Conservation (phyloP, 352 stramenopile genomes). For the Pythium periplocum region DNA sequence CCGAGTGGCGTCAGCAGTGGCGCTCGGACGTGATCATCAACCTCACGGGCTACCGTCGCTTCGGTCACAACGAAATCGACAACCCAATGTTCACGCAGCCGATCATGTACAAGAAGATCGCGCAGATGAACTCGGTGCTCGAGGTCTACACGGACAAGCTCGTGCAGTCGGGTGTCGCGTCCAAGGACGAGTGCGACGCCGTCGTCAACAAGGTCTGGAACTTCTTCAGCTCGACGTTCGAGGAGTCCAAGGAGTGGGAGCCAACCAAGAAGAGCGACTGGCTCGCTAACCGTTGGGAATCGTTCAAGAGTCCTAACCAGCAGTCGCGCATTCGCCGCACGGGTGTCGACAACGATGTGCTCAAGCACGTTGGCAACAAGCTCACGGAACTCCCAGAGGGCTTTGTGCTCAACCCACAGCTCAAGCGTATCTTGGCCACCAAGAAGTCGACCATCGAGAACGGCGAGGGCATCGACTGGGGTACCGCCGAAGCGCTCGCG, state of each 20-base stretch:
- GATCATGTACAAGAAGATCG: constrained; percentile 84
- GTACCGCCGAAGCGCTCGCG: constrained; percentile 82
- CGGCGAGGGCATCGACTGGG: constrained; percentile 77
- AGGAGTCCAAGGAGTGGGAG: constrained; percentile 81
- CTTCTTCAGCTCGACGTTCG: constrained; percentile 58
- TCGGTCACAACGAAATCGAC: constrained; percentile 89
- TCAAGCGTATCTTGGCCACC: constrained; percentile 65
- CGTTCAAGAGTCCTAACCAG: constrained; percentile 96
- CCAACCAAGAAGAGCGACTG: constrained; percentile 89
- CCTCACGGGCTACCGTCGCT: constrained; percentile 73
- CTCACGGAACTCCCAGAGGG: constrained; percentile 76
- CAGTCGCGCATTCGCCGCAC: constrained; percentile 88
- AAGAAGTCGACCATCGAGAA: constrained; percentile 60
- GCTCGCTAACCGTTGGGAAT: constrained; percentile 93
- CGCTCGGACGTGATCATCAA: constrained; percentile 85
- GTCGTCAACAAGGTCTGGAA: constrained; percentile 46
- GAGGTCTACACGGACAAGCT: too few relatives aligned
- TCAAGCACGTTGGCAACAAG: constrained; percentile 89
- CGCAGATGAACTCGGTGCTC: too few relatives aligned
- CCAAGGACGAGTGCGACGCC: constrained; percentile 53
- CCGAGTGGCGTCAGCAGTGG: constrained; percentile 80
- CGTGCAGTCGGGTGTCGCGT: constrained; percentile 53
- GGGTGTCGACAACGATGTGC: constrained; percentile 89
- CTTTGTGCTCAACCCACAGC: constrained; percentile 89
- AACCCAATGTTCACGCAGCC: constrained; percentile 87